phyloP scores from a whole-genome alignment of 192 early-diverging fungal species.

The Pilobolus umbonatus region DNA sequence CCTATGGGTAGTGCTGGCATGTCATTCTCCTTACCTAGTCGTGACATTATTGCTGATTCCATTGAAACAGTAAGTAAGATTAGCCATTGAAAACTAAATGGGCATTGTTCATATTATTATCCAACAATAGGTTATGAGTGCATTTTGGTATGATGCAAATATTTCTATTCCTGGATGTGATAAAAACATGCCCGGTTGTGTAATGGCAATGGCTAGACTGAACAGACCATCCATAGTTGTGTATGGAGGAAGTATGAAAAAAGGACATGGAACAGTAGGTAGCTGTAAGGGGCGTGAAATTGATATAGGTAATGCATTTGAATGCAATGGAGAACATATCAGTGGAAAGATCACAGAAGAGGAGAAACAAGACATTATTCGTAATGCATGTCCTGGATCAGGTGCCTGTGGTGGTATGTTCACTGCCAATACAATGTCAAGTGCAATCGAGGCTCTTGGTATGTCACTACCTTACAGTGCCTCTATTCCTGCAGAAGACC shows the following conservation, averaged over 20 bases:
- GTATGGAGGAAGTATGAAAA: constrained; percentile 93
- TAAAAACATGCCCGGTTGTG: constrained; percentile 97
- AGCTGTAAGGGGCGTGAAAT: constrained; percentile 50
- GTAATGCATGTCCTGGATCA: constrained; percentile 75
- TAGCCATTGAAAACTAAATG: neutral
- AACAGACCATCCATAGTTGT: constrained; percentile 96
- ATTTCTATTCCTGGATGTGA: constrained; percentile 81
- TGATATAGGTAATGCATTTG: constrained; percentile 94
- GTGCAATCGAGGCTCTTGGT: constrained; percentile 96
- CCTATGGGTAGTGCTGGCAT: constrained; percentile 94
- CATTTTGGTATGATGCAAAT: constrained; percentile 97
- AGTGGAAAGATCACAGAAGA: constrained; percentile 89
- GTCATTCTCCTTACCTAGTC: constrained; percentile 90
- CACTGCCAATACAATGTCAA: constrained; percentile 59
- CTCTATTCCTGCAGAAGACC: constrained; percentile 85
- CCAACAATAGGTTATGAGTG: constrained; percentile 75
- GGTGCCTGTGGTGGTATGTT: constrained; percentile 98
- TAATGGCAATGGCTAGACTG: constrained; percentile 92
- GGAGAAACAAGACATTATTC: constrained; percentile 70
- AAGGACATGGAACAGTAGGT: constrained; percentile 57
- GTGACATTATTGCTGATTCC: constrained; percentile 98
- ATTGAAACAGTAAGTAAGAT: constrained; percentile 81
- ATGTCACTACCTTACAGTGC: constrained; percentile 95
- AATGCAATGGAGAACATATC: constrained; percentile 88
- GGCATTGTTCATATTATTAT: neutral